These are phyloP conservation scores for Acephala macrosclerotiorum DNA, from an alignment of 2,329 filamentous ascomycete species.

Conservation along the genomic window DNA sequence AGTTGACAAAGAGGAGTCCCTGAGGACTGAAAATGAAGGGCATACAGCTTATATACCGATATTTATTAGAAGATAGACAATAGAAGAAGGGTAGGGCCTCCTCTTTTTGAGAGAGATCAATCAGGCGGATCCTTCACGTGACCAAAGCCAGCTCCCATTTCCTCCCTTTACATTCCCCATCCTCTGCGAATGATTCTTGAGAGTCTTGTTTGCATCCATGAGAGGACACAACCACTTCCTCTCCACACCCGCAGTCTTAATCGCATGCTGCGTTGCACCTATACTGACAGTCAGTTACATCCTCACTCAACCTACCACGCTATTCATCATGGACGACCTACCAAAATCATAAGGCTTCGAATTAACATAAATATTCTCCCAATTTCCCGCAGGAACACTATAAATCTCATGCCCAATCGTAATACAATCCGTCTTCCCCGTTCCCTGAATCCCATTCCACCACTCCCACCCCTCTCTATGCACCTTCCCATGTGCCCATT, in stretches of 20 bases:
- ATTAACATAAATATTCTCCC: constrained; percentile 60
- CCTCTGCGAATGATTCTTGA: not conserved
- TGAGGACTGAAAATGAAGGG: too few species aligned
- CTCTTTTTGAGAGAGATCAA: not conserved
- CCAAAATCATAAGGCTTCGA: constrained; percentile 28
- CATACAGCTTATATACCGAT: not conserved
- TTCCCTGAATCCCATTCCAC: constrained; percentile 48
- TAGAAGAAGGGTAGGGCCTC: too few species aligned
- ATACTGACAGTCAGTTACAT: constrained; percentile 8
- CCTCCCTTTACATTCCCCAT: not conserved
- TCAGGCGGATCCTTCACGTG: not conserved
- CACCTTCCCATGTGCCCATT: constrained; percentile 56
- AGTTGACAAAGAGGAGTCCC: too few species aligned
- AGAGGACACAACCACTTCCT: constrained; percentile 26
- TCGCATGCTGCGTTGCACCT: constrained; percentile 26
- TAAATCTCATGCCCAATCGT: constrained; percentile 64
- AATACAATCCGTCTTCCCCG: constrained; percentile 46
- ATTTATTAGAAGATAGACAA: not conserved
- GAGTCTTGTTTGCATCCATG: constrained; percentile 18
- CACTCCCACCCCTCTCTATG: constrained; percentile 60
- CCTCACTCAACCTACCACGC: not conserved
- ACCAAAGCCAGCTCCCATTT: not conserved
- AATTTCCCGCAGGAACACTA: constrained; percentile 51
- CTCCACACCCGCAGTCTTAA: constrained; percentile 18
- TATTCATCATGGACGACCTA: not conserved